phyloP scores from a whole-genome alignment of 1,284 basidiomycete species.

The Macrocystidia cucumis region DNA sequence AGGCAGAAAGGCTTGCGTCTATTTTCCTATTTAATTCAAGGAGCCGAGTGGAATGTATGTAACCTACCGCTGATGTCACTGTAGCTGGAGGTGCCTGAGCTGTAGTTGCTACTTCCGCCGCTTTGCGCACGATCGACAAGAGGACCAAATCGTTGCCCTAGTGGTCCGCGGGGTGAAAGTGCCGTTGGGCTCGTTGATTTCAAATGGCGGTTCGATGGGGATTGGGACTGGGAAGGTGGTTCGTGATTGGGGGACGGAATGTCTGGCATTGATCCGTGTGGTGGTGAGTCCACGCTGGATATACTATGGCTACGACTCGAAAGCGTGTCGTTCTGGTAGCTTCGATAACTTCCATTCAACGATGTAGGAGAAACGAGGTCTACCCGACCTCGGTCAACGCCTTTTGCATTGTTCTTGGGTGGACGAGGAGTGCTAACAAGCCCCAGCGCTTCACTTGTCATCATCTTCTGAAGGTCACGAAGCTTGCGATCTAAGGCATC shows the following conservation, averaged over 20 bases:
- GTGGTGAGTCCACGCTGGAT: conserved; percentile 63
- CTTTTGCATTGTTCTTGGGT: conserved; percentile 25
- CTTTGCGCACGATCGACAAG: conserved; percentile 32
- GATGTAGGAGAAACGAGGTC: conserved; percentile 31
- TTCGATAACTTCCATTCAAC: conserved; percentile 23
- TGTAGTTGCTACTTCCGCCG: conserved; percentile 57
- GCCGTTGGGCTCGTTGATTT: conserved; percentile 57
- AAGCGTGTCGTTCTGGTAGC: conserved; percentile 27
- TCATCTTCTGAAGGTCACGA: conserved; percentile 54
- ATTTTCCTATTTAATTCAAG: neutral
- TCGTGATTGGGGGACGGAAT: conserved; percentile 63
- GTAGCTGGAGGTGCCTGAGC: conserved; percentile 70
- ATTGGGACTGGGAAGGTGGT: conserved; percentile 30
- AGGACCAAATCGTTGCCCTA: conserved; percentile 35
- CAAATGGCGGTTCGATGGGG: conserved; percentile 45
- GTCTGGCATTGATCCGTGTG: conserved; percentile 68
- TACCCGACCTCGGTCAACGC: conserved; percentile 37
- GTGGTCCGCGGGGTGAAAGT: conserved; percentile 42
- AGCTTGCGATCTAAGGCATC: conserved; percentile 59
- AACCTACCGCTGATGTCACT: conserved; percentile 73
- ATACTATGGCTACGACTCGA: conserved; percentile 54
- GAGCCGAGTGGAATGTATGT: neutral
- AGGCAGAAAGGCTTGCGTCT: conserved; percentile 68
- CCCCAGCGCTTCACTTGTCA: conserved; percentile 66
- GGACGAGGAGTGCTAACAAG: conserved; percentile 53